Conservation (phyloP, 345 rosid genomes). For the Salix koriyanagi region DNA sequence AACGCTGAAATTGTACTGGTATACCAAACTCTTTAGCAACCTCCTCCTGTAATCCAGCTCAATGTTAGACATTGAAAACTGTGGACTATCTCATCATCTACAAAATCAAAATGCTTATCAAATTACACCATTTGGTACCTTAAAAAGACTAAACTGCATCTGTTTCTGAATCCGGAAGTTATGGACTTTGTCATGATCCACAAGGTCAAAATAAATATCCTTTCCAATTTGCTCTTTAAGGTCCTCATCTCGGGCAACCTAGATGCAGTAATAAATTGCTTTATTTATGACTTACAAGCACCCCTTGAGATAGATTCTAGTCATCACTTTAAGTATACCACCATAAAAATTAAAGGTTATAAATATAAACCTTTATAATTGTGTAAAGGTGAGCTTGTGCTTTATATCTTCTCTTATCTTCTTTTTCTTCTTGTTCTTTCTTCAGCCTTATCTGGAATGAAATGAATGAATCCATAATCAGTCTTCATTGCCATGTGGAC, state of each 20-base stretch:
- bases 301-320: background rate
- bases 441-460: slow-evolving; percentile 72
- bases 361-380: slow-evolving; percentile 58
- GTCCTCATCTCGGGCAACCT: slow-evolving; percentile 95
- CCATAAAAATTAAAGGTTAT: background rate
- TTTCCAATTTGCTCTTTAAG: slow-evolving; percentile 80
- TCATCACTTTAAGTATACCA: background rate
- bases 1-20: slow-evolving; percentile 79
- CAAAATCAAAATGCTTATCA: background rate
- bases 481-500: background rate
- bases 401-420: slow-evolving; percentile 78
- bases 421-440: slow-evolving; percentile 96
- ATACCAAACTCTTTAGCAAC: slow-evolving; percentile 87
- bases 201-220: slow-evolving; percentile 91
- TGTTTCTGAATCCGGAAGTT: slow-evolving; percentile 90
- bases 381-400: slow-evolving; percentile 93
- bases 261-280: background rate
- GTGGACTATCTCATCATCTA: background rate
- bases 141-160: slow-evolving; percentile 63
- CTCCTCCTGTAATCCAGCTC: slow-evolving; percentile 57
- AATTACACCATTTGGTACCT: slow-evolving; percentile 47
- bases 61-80: background rate
- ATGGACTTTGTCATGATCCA: slow-evolving; percentile 90
- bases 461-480: background rate
- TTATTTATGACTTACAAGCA: background rate